phyloP scores from a whole-genome alignment of 495 filamentous ascomycete genomes.

The Aspergillus nanangensis region DNA sequence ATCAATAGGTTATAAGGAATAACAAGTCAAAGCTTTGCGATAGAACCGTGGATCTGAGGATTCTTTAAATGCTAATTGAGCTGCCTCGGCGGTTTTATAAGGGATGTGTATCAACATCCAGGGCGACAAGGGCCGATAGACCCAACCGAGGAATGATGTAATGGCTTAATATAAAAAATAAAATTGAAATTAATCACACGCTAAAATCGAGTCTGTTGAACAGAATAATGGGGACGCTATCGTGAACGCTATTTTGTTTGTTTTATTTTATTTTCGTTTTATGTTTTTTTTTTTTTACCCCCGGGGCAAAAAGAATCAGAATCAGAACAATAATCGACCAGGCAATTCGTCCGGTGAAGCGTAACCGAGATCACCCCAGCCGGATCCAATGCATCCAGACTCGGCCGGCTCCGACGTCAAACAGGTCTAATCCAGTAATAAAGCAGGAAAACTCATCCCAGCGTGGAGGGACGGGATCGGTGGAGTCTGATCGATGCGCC shows the following conservation, averaged over 20 bases:
- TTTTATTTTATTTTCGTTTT: too few relatives aligned
- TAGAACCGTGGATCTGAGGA: slow-evolving; percentile 13
- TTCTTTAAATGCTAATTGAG: neutral
- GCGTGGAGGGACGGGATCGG: slow-evolving; percentile 13
- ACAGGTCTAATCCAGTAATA: neutral
- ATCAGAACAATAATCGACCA: too few relatives aligned
- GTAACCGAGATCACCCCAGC: slow-evolving; percentile 32
- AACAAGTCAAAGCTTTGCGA: slow-evolving; percentile 1
- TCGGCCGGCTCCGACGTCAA: slow-evolving; percentile 31
- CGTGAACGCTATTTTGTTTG: slow-evolving; percentile 1
- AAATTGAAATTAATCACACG: slow-evolving; percentile 6
- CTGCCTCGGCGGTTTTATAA: slow-evolving; percentile 8
- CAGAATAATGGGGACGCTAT: neutral
- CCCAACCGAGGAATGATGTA: slow-evolving; percentile 9
- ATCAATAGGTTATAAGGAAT: neutral
- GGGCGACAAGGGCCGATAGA: neutral
- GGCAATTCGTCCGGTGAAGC: slow-evolving; percentile 14
- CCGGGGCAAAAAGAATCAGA: too few relatives aligned
- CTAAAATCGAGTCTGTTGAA: slow-evolving; percentile 11
- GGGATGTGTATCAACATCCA: slow-evolving; percentile 2
- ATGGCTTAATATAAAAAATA: slow-evolving; percentile 1
- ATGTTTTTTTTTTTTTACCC: too few relatives aligned
- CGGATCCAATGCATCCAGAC: slow-evolving; percentile 12
- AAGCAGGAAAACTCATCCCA: slow-evolving; percentile 2
- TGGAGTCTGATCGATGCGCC: slow-evolving; percentile 10